These are phyloP conservation scores for Pleurotus pulmonarius DNA, from an alignment of 768 basidiomycete genomes.

Conservation along the genomic window DNA sequence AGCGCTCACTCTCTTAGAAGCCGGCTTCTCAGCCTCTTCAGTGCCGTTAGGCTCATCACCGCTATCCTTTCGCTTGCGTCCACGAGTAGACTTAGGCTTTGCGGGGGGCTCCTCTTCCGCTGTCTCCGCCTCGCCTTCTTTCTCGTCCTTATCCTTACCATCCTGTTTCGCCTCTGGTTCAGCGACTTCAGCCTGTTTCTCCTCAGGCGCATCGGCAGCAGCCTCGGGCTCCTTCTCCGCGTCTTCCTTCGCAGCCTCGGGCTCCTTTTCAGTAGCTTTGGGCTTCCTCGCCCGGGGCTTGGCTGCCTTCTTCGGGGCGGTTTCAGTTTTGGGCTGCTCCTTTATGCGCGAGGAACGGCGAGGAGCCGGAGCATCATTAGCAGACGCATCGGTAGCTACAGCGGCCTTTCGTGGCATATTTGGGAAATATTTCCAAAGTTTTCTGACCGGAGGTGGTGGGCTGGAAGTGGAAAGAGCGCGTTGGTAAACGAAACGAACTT, in stretches of 20 bases:
- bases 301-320: conserved; percentile 53
- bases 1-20: conserved; percentile 58
- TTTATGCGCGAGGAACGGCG: conserved; percentile 78
- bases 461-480: conserved; percentile 5
- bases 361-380: conserved; percentile 41
- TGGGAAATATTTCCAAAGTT: background rate
- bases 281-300: conserved; percentile 61
- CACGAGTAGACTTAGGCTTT: conserved; percentile 8
- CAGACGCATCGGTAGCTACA: conserved; percentile 34
- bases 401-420: conserved; percentile 73
- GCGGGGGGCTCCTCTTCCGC: conserved; percentile 23
- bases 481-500: background rate
- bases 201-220: conserved; percentile 17
- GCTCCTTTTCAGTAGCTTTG: conserved; percentile 31
- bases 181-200: conserved; percentile 22
- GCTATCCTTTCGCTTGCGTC: conserved; percentile 7
- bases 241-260: conserved; percentile 56
- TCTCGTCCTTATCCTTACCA: conserved; percentile 30
- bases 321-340: conserved; percentile 56
- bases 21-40: conserved; percentile 42
- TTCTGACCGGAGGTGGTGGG: conserved; percentile 12
- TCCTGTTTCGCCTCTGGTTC: conserved; percentile 20
- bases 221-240: conserved; percentile 40
- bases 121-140: conserved; percentile 25
- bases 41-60: conserved; percentile 15